Conservation (phyloP, 257 asterid species). For the Cynanchum wilfordii region DNA sequence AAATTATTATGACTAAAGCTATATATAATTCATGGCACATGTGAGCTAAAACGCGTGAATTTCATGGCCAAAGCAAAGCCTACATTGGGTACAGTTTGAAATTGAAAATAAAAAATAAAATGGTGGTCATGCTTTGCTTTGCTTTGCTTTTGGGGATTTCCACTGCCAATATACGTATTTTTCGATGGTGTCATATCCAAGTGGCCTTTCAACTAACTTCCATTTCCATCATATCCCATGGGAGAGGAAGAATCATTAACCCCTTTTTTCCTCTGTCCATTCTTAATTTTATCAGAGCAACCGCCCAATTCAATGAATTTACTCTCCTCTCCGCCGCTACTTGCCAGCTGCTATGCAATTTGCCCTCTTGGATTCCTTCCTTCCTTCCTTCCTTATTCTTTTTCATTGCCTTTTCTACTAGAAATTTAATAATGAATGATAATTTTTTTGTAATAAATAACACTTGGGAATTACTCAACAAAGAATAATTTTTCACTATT, state of each 20-base stretch:
- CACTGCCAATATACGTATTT: neutral
- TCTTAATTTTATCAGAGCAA: neutral
- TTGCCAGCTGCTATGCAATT: neutral
- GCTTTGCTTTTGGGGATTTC: neutral
- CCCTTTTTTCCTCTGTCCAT: no score
- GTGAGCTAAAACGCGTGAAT: constrained; percentile 11
- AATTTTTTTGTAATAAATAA: no score
- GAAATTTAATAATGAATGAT: neutral
- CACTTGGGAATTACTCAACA: neutral
- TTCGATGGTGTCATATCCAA: neutral
- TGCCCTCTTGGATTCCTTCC: neutral
- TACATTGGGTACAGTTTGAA: constrained; percentile 2
- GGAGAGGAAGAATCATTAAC: neutral
- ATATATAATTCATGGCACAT: constrained; percentile 3
- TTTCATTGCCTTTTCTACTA: no score
- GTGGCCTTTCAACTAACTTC: constrained; percentile 1
- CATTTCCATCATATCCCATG: neutral
- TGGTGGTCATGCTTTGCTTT: no score
- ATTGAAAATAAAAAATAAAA: neutral
- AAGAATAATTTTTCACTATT: neutral
- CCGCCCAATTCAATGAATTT: neutral
- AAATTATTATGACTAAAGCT: no score
- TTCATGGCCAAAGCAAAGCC: constrained; percentile 9
- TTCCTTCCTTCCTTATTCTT: neutral
- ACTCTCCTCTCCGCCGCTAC: neutral